Evolutionary conservation across 768 basidiomycete species (phyloP).

Genomic region (Hydnum rufescens): DNA sequence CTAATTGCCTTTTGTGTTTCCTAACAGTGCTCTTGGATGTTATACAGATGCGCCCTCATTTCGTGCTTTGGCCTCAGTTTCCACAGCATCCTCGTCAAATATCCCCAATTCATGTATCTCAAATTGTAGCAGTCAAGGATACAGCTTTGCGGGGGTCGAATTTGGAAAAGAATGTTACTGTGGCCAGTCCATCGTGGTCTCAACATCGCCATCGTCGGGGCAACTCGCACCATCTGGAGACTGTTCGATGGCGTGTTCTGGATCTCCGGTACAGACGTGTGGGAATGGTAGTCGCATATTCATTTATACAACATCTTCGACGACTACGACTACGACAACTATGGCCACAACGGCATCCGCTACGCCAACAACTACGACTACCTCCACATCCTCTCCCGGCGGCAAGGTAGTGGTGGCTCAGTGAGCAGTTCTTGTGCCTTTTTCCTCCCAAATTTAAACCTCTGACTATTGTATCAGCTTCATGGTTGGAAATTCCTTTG

Average conservation of each 20-base stretch:
- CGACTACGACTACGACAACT: constrained; percentile 3
- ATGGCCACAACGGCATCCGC: not conserved
- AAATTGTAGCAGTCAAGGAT: not conserved
- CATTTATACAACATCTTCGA: not conserved
- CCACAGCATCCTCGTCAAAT: not conserved
- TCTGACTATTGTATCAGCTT: not conserved
- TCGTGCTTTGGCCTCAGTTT: not conserved
- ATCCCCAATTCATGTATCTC: constrained; percentile 6
- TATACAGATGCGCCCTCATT: constrained; percentile 1
- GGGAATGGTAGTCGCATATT: not conserved
- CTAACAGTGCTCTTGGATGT: constrained; percentile 2
- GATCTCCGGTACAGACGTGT: not conserved
- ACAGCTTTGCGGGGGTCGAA: constrained; percentile 7
- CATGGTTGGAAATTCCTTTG: not conserved
- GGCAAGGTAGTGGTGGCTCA: not conserved
- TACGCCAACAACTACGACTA: too few relatives aligned
- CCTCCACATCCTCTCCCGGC: too few relatives aligned
- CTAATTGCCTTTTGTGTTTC: not conserved
- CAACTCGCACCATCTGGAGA: not conserved
- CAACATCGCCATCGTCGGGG: not conserved
- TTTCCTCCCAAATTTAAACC: not conserved
- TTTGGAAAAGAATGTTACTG: constrained; percentile 8
- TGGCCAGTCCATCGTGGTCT: constrained; percentile 1
- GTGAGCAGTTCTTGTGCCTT: not conserved
- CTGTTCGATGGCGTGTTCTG: not conserved